Evolutionary conservation across 352 stramenopile genomes (phyloP).

Genomic region (Pythium oligandrum): DNA sequence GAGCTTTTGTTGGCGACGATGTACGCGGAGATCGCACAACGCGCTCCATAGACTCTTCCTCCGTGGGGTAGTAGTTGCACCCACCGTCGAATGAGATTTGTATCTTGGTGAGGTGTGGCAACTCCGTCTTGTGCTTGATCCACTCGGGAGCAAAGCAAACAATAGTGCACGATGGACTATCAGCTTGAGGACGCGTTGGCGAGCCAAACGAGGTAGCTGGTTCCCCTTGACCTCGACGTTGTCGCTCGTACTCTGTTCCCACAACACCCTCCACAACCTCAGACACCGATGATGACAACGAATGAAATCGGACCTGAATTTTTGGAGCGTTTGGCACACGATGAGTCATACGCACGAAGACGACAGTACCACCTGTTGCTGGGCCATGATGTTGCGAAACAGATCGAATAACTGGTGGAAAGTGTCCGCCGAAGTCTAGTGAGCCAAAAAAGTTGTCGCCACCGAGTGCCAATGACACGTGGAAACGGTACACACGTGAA

Average conservation of each 20-base stretch:
- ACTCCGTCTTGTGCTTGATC: slow-evolving; percentile 18
- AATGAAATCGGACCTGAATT: slow-evolving; percentile 53
- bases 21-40: too few relatives aligned
- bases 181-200: slow-evolving; percentile 6
- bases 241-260: slow-evolving; percentile 16
- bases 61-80: slow-evolving; percentile 38
- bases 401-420: slow-evolving; percentile 49
- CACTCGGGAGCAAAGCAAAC: slow-evolving; percentile 43
- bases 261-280: slow-evolving; percentile 18
- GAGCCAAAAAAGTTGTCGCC: slow-evolving; percentile 40
- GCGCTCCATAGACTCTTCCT: slow-evolving; percentile 15
- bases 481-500: slow-evolving; percentile 26
- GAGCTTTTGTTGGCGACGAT: neutral
- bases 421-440: slow-evolving; percentile 48
- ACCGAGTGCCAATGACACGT: slow-evolving; percentile 33
- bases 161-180: slow-evolving; percentile 38
- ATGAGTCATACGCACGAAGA: slow-evolving; percentile 69
- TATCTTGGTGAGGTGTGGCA: slow-evolving; percentile 56
- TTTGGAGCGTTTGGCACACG: slow-evolving; percentile 41
- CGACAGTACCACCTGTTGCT: slow-evolving; percentile 41
- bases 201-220: neutral
- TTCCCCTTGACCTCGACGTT: neutral
- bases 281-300: slow-evolving; percentile 19
- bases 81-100: slow-evolving; percentile 68
- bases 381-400: slow-evolving; percentile 70